phyloP scores from a whole-genome alignment of 192 early-diverging fungal genomes.

The Phycomyces nitens region DNA sequence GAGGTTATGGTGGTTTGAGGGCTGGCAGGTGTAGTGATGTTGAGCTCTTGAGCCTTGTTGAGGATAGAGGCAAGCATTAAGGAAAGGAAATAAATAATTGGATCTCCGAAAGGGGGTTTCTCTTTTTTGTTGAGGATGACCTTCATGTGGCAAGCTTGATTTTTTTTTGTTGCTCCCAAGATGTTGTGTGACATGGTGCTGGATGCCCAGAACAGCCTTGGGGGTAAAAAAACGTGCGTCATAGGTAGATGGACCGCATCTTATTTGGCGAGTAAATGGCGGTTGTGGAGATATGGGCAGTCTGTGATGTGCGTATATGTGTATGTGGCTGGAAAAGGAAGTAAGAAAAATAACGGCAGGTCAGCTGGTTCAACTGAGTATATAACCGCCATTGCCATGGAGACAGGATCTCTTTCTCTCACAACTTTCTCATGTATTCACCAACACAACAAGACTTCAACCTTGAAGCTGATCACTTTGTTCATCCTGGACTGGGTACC shows the following conservation, averaged over 20 bases:
- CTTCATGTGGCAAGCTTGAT: conserved; percentile 1
- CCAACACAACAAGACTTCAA: conserved; percentile 27
- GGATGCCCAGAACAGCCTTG: too few relatives aligned
- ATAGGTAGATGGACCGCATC: too few relatives aligned
- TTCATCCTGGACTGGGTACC: background rate
- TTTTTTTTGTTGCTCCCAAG: background rate
- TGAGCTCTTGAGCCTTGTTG: too few relatives aligned
- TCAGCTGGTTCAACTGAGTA: background rate
- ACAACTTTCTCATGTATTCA: conserved; percentile 24
- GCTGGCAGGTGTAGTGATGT: too few relatives aligned
- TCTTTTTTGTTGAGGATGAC: background rate
- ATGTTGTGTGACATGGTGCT: background rate
- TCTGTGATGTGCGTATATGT: too few relatives aligned
- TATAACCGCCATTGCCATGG: background rate
- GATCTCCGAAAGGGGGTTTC: background rate
- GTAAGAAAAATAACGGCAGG: background rate
- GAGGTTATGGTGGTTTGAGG: too few relatives aligned
- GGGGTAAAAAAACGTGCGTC: too few relatives aligned
- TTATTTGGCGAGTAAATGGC: too few relatives aligned
- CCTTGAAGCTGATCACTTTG: conserved; percentile 20
- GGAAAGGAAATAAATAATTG: background rate
- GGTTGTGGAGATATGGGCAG: too few relatives aligned
- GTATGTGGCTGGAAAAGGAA: background rate
- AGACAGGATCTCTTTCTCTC: background rate
- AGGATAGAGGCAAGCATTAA: background rate